phyloP scores from a whole-genome alignment of 208 protist species.

The Trypanosoma avium region DNA sequence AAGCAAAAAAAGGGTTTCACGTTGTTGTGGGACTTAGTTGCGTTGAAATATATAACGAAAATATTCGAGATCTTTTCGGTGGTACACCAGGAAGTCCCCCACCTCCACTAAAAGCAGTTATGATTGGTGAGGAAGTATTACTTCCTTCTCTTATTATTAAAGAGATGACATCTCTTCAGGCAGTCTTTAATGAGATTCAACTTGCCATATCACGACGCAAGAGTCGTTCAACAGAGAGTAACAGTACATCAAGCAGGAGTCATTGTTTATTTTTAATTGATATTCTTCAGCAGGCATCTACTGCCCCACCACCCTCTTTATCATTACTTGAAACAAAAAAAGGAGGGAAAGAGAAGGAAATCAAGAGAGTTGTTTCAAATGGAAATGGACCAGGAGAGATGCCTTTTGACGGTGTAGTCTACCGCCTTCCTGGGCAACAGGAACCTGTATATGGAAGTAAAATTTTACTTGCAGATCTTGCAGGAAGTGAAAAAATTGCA shows the following conservation, averaged over 20 bases:
- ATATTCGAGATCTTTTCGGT: slow-evolving; percentile 50
- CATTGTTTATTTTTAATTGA: slow-evolving; percentile 64
- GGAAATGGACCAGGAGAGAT: slow-evolving; percentile 41
- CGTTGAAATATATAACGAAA: slow-evolving; percentile 58
- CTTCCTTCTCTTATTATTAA: slow-evolving; percentile 36
- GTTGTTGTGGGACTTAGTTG: slow-evolving; percentile 41
- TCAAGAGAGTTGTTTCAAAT: slow-evolving; percentile 7
- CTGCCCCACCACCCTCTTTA: slow-evolving; percentile 62
- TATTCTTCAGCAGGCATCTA: slow-evolving; percentile 73
- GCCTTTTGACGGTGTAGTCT: slow-evolving; percentile 75
- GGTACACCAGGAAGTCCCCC: slow-evolving; percentile 46
- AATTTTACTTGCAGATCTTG: slow-evolving; percentile 79
- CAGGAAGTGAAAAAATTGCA: slow-evolving; percentile 57
- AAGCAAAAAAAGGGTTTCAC: slow-evolving; percentile 26
- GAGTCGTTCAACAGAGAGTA: slow-evolving; percentile 44
- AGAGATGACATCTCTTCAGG: slow-evolving; percentile 30
- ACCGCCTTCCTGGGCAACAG: slow-evolving; percentile 60
- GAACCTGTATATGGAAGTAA: slow-evolving; percentile 82
- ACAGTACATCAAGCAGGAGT: slow-evolving; percentile 51
- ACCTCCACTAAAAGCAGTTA: slow-evolving; percentile 76
- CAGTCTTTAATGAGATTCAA: slow-evolving; percentile 44
- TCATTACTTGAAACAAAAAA: slow-evolving; percentile 45
- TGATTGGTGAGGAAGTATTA: slow-evolving; percentile 38
- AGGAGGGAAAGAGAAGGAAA: slow-evolving; percentile 6
- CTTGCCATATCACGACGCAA: slow-evolving; percentile 37